These are phyloP conservation scores for Pythium folliculosum DNA, from an alignment of 352 stramenopile genomes.

Conservation along the genomic window DNA sequence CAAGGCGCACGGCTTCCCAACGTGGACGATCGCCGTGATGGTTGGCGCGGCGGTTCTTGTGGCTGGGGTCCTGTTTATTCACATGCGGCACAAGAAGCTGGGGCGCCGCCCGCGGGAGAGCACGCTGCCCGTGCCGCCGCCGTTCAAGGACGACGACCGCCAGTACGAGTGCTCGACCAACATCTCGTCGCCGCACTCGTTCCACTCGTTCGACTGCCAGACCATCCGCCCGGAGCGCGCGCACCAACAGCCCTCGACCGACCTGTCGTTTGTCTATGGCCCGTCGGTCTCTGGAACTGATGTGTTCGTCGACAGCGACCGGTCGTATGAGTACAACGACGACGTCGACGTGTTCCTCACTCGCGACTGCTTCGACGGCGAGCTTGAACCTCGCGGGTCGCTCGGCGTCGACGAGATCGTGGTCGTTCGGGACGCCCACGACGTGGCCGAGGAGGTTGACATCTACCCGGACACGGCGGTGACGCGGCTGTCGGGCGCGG, in stretches of 20 bases:
- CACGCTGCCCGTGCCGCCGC: neutral
- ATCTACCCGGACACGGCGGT: slow-evolving; percentile 13
- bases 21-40: slow-evolving; percentile 9
- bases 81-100: neutral
- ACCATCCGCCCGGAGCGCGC: neutral
- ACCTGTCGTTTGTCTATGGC: neutral
- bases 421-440: neutral
- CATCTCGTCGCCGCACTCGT: neutral
- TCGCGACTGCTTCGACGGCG: neutral
- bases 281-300: neutral
- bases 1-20: neutral
- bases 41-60: neutral
- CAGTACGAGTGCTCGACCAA: neutral
- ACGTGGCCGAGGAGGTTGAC: slow-evolving; percentile 6
- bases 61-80: neutral
- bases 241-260: neutral
- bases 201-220: neutral
- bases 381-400: neutral
- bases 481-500: neutral
- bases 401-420: slow-evolving; percentile 7
- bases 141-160: neutral
- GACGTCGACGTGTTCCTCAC: neutral
- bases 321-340: neutral
- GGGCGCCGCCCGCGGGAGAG: neutral
- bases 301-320: neutral